Evolutionary conservation across 768 basidiomycete species (phyloP).

Genomic region (Tricholoma hemisulphureum): DNA sequence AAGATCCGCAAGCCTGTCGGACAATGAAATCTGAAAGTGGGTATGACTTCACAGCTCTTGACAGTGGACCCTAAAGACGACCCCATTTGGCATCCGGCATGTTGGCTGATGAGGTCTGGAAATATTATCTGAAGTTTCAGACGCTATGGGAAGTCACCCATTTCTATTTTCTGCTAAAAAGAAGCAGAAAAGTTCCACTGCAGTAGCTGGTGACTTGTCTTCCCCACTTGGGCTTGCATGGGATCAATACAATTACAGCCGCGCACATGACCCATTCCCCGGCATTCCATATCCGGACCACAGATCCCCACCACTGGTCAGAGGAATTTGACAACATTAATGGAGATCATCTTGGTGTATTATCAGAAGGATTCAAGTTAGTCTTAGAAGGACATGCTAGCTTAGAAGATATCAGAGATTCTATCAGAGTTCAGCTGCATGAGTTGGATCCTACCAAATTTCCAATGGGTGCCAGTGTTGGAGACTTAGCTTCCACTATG

Average conservation of each 20-base stretch:
- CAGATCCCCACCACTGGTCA: no score
- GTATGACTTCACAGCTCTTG: neutral
- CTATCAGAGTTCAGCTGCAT: neutral
- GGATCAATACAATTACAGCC: no score
- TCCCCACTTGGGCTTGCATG: no score
- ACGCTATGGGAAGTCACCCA: neutral
- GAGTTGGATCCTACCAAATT: neutral
- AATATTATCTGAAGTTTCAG: neutral
- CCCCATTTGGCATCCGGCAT: neutral
- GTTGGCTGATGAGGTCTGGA: neutral
- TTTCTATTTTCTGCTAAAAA: no score
- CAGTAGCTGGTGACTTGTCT: no score
- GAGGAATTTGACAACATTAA: neutral
- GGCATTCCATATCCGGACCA: no score
- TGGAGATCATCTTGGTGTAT: neutral
- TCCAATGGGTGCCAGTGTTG: neutral
- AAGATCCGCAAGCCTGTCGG: neutral
- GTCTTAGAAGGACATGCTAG: neutral
- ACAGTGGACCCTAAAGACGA: neutral
- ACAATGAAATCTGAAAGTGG: neutral
- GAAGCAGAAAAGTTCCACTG: no score
- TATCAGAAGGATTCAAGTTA: neutral
- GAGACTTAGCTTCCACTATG: conserved; percentile 1
- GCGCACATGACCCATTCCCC: no score
- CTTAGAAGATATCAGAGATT: neutral